Base-by-base conservation (phyloP, 1,139 yeast genomes). In the Debaryomyces sp. region DNA sequence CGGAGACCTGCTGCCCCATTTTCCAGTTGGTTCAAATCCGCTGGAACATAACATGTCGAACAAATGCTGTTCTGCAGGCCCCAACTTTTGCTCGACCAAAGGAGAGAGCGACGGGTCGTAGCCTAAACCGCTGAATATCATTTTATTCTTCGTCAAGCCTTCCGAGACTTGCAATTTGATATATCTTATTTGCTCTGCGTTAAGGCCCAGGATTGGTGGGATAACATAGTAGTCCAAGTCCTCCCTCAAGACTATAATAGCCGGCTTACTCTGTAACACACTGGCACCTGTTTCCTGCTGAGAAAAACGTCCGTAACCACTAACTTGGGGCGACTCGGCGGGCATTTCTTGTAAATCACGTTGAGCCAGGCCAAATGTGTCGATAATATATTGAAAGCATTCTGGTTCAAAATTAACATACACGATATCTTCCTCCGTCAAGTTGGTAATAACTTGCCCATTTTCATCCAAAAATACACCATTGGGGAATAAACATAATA, bases 21-120 rank as follows among this genome's bases (percentile, higher is more conserved):
- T 62, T 39, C 89, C 92, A 27, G 76, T 75, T 7, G 80, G 71
- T 5, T 75, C 70, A 57, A 92, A 89, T 0, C 99, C 99, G 1
- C 96, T 86, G 0, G 95, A 79, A 61, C 97, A 91, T 47, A 95
- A 78, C 99, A 95, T 95, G 55, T 91, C 97, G 68, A 90, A 82
- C 46, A 95, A 75, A 68, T 94, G 98, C 64, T 88, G 94, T 66
- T 95, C 99, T 0, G 99, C 98, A 6, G 96, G 87, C 2, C 96
- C 97, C 49, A 89, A 71, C 27, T 73, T 74, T 55, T 81, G 82
- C 4, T 65, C 75, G 4, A 73, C 51, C 1, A 60, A 40, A 1
- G 58, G 53, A 5, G 71, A 64, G 17, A 63, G 50, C 21, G 60
- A 53, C 5, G 69, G 61, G 53, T 73, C 64, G 59, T 67, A 76